Evolutionary conservation across 2,329 filamentous ascomycete species (phyloP).

Genomic region (Rutstroemia sp.): DNA sequence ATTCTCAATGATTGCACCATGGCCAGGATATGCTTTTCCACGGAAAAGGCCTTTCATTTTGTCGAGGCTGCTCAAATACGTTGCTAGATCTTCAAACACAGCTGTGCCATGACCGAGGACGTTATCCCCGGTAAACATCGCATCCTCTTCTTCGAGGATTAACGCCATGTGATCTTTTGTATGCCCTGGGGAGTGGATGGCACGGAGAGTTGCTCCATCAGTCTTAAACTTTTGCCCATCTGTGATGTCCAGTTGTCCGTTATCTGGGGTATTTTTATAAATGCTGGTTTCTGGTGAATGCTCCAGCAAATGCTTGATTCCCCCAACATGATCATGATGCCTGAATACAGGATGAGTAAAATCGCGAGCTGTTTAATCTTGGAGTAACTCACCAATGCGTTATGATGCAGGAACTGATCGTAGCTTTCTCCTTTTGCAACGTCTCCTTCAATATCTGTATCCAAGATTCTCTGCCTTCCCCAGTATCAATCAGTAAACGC

Average conservation of each 20-base stretch:
- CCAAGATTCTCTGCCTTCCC: constrained; percentile 70
- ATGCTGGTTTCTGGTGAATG: constrained; percentile 56
- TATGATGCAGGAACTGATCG: constrained; percentile 62
- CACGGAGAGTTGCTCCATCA: constrained; percentile 58
- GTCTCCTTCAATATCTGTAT: constrained; percentile 54
- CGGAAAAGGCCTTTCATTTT: constrained; percentile 59
- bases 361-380: too few species aligned
- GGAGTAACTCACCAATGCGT: constrained; percentile 63
- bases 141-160: constrained; percentile 66
- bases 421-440: constrained; percentile 60
- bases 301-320: constrained; percentile 60
- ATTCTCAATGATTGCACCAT: constrained; percentile 71
- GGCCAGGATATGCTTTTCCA: constrained; percentile 76
- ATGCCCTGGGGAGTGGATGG: constrained; percentile 65
- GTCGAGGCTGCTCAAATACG: constrained; percentile 62
- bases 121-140: constrained; percentile 85
- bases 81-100: constrained; percentile 69
- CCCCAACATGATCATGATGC: constrained; percentile 77
- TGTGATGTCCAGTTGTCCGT: constrained; percentile 45
- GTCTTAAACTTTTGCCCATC: constrained; percentile 47
- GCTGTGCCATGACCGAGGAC: constrained; percentile 81
- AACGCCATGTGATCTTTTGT: constrained; percentile 77
- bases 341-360: not conserved
- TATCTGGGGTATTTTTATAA: constrained; percentile 56
- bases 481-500: constrained; percentile 84